Evolutionary conservation across 768 basidiomycete genomes (phyloP), one percentile per base, ranked within the genome.

Genomic region (Guyanaporus albipodus): DNA sequence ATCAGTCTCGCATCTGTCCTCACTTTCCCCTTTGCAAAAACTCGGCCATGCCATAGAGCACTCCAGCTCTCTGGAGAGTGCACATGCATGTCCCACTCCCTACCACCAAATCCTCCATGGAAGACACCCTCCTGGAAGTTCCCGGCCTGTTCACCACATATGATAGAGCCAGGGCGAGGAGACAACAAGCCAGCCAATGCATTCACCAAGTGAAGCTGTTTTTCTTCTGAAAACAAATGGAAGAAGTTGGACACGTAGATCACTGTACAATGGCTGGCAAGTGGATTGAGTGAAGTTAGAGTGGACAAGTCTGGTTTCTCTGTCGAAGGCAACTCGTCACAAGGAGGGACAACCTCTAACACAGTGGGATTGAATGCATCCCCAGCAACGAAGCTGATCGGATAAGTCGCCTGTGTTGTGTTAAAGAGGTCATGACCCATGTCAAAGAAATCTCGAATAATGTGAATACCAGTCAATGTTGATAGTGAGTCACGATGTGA

Each of bases 381-480:
- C 1, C 83, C 85, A 2, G 70, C 54, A 21, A 86, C 46, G 58
- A 85, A 83, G 0, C 62, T 60, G 72, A 14, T 32, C 0, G 80
- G 77, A 57, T 80, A 85, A 0, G 73, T 67, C 33, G 70, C 70
- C 0, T 74, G 72, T 0, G 75, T 78, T 2, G 77, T 73, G 33
- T 62, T 75, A 69, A 85, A 87, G 15, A 87, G 68, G 24, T 75
- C 70, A 46, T 85, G 82, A 2, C 82, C 82, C 7, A 76, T 61
- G 2, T 76, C 67, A 75, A 77, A 79, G 50, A 78, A 85, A 3
- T 63, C 83, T 83, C 36, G 17, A 34, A 29, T 15, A 17, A 22
- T 6, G 26, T 33, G 5, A 42, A 14, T 5, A 0, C 29, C 2
- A 12, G 21, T 17, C 12, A n/a, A 24, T 8, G 26, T 9, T 7